phyloP scores from a whole-genome alignment of 345 rosid genomes.

The Boechera divaricarpa region DNA sequence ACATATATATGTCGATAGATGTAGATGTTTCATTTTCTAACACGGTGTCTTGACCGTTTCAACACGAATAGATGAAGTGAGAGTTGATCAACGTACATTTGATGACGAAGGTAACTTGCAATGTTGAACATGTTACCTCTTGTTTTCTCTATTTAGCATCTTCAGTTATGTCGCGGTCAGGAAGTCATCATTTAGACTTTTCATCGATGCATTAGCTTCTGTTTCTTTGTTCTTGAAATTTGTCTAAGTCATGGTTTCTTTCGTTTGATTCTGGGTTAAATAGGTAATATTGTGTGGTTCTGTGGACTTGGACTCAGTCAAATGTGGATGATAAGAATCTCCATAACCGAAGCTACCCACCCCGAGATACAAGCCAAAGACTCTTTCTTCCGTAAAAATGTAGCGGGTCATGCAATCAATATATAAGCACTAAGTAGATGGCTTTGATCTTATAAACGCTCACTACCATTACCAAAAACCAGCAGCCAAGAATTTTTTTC shows the following conservation, averaged over 20 bases:
- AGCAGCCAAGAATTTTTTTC: conserved; percentile 13
- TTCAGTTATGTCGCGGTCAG: neutral
- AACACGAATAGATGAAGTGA: neutral
- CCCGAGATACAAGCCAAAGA: conserved; percentile 5
- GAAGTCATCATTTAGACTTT: conserved; percentile 16
- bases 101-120: neutral
- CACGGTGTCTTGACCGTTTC: conserved; percentile 20
- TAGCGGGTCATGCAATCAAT: neutral
- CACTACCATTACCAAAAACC: conserved; percentile 4
- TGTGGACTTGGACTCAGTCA: conserved; percentile 25
- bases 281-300: neutral
- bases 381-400: conserved; percentile 14
- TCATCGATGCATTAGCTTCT: neutral
- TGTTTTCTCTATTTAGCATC: neutral
- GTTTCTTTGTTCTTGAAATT: conserved; percentile 29
- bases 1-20: neutral
- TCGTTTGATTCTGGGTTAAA: conserved; percentile 7
- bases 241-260: conserved; percentile 19
- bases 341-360: neutral
- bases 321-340: neutral
- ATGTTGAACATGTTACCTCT: conserved; percentile 19
- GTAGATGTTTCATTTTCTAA: neutral
- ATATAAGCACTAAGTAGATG: conserved; percentile 29
- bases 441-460: conserved; percentile 18
- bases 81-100: conserved; percentile 3